Conservation (phyloP, 352 stramenopile genomes). For the Phytophthora macrochlamydospora region DNA sequence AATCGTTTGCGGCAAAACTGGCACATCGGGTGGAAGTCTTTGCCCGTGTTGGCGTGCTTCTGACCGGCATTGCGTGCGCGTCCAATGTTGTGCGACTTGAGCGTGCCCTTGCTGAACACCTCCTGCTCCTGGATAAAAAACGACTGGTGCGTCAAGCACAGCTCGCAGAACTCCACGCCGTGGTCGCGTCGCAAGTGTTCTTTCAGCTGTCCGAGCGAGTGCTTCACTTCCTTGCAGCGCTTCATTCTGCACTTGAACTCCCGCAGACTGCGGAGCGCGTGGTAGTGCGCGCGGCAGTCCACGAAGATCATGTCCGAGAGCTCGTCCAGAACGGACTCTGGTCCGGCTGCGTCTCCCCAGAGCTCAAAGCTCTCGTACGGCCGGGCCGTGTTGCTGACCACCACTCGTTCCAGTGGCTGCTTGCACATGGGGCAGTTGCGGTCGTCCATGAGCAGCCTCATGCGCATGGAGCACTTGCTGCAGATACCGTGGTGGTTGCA, state of each 20-base stretch:
- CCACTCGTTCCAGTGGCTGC: conserved; percentile 63
- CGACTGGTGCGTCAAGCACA: conserved; percentile 76
- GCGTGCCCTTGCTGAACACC: conserved; percentile 72
- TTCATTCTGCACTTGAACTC: conserved; percentile 70
- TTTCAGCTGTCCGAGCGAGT: conserved; percentile 63
- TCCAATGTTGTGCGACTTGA: conserved; percentile 74
- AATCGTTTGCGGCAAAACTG: conserved; percentile 90
- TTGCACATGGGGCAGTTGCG: conserved; percentile 85
- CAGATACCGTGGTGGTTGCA: conserved; percentile 86
- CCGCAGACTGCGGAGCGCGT: conserved; percentile 54
- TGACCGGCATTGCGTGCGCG: conserved; percentile 42
- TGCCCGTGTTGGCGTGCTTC: conserved; percentile 62
- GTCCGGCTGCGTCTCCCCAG: conserved; percentile 72
- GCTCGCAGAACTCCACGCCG: conserved; percentile 75
- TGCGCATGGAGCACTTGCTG: conserved; percentile 82
- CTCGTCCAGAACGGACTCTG: conserved; percentile 72
- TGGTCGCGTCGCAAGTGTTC: conserved; percentile 74
- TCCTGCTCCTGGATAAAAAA: conserved; percentile 85
- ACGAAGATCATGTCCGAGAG: conserved; percentile 82
- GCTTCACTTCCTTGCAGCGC: conserved; percentile 62
- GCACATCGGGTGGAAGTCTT: conserved; percentile 88
- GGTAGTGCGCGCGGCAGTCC: conserved; percentile 69
- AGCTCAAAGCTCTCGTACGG: conserved; percentile 76
- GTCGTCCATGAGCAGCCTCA: conserved; percentile 83
- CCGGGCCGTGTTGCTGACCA: conserved; percentile 52